A percentile compares a stretch with the other conserved stretches of the same genome.
These are phyloP conservation scores for Crucihimalaya himalaica DNA, from an alignment of 345 rosid genomes.

Conservation along the genomic window DNA sequence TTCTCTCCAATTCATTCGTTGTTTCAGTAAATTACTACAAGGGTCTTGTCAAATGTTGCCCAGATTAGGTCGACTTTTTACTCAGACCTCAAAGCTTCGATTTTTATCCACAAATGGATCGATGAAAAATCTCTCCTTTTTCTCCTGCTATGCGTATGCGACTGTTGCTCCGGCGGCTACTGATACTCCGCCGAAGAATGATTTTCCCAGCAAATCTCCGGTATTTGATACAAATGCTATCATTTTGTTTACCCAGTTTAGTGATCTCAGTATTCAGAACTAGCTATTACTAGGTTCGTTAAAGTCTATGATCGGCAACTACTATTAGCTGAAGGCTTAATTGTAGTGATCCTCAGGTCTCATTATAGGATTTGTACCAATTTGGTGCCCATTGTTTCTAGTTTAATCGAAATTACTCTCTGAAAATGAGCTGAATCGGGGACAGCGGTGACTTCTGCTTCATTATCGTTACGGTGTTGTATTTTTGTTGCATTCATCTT, in stretches of 20 bases:
- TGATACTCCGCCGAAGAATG: slow-evolving; percentile 34
- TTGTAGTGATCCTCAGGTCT: not conserved
- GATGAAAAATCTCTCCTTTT: slow-evolving; percentile 25
- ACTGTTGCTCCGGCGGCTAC: slow-evolving; percentile 45
- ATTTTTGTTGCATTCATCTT: not conserved
- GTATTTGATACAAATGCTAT: slow-evolving; percentile 35
- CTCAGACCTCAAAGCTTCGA: slow-evolving; percentile 45
- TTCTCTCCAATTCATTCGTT: not conserved
- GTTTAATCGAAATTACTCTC: not conserved
- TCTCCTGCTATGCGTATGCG: slow-evolving; percentile 49
- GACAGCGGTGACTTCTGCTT: not conserved
- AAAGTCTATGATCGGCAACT: not conserved
- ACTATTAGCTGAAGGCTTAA: not conserved
- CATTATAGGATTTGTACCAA: not conserved
- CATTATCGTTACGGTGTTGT: not conserved
- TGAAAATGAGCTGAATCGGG: not conserved
- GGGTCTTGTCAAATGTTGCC: slow-evolving; percentile 46
- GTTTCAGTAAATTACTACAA: not conserved
- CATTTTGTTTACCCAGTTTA: not conserved
- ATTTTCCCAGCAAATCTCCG: slow-evolving; percentile 41
- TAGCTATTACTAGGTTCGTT: not conserved
- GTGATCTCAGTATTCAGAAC: not conserved
- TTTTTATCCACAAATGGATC: slow-evolving; percentile 35
- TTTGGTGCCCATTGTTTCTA: slow-evolving; percentile 18
- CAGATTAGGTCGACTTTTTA: slow-evolving; percentile 54